Conservation (phyloP, 257 asterid genomes). For the Buddleja alternifolia region DNA sequence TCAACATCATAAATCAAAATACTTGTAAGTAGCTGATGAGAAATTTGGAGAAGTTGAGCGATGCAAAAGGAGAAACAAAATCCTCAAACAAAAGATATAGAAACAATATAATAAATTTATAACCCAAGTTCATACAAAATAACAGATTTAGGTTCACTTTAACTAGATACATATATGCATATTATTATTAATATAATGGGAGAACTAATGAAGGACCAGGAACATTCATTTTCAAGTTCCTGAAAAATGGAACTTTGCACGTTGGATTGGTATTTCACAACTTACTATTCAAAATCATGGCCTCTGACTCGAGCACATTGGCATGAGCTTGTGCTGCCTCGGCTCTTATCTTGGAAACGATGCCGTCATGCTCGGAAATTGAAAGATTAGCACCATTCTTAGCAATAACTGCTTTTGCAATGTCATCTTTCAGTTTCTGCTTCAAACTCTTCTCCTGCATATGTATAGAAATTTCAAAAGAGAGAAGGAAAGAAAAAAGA, state of each 20-base stretch:
- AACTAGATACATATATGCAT: not conserved
- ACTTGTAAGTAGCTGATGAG: not conserved
- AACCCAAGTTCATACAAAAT: too few species aligned
- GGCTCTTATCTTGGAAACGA: conserved; percentile 44
- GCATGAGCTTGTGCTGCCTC: conserved; percentile 65
- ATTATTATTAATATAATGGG: not conserved
- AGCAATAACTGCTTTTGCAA: conserved; percentile 54
- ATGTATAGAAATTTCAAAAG: not conserved
- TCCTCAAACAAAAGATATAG: too few species aligned
- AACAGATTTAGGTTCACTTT: not conserved
- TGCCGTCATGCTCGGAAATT: conserved; percentile 59
- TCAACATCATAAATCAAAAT: conserved; percentile 14
- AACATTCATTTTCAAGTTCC: too few species aligned
- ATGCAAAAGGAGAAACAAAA: not conserved
- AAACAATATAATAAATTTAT: too few species aligned
- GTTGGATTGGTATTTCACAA: conserved; percentile 27
- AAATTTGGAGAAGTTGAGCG: not conserved
- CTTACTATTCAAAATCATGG: conserved; percentile 47
- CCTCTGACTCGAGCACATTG: conserved; percentile 54
- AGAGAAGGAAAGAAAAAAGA: not conserved
- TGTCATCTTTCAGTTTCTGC: conserved; percentile 56
- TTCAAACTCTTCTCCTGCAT: conserved; percentile 71
- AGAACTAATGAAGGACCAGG: too few species aligned
- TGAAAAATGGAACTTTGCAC: conserved; percentile 18
- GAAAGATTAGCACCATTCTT: conserved; percentile 58